Percentiles rank a stretch among this genome's conserved stretches.
Conservation (phyloP, 805 yeast species). For the Candida ipomoeae region DNA sequence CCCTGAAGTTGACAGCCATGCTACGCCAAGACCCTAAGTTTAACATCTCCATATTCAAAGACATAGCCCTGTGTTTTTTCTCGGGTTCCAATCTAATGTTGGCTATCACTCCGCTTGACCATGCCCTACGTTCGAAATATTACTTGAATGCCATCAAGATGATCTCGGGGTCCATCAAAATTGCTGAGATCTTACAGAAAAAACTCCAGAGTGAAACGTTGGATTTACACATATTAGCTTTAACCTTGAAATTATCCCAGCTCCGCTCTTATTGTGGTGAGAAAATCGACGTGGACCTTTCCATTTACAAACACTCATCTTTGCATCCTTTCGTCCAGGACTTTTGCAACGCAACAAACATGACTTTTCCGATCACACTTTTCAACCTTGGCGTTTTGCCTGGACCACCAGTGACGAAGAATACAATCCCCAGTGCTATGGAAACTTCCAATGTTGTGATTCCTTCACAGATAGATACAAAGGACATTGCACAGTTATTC, state of each 20-base stretch:
- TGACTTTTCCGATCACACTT: not conserved
- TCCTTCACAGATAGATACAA: not conserved
- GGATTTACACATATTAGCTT: not conserved
- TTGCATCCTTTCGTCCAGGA: constrained; percentile 1
- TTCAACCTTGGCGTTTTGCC: not conserved
- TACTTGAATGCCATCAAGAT: constrained; percentile 12
- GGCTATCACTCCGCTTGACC: constrained; percentile 7
- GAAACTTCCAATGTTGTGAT: not conserved
- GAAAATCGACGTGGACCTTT: not conserved
- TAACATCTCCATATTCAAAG: constrained; percentile 5
- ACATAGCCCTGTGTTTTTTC: constrained; percentile 10
- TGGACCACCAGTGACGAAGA: not conserved
- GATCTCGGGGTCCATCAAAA: constrained; percentile 14
- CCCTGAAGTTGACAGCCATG: constrained; percentile 9
- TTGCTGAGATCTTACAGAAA: constrained; percentile 6
- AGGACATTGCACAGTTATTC: not conserved
- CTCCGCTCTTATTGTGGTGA: not conserved
- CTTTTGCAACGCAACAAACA: not conserved
- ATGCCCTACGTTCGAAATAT: constrained; percentile 7
- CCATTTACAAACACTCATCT: not conserved
- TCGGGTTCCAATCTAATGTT: constrained; percentile 5
- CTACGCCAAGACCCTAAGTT: not conserved
- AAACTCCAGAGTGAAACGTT: constrained; percentile 2
- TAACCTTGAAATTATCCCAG: constrained; percentile 5
- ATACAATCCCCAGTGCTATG: not conserved